Base-by-base conservation (phyloP, 2,329 filamentous ascomycete species). In the Aspergillus sclerotialis region DNA sequence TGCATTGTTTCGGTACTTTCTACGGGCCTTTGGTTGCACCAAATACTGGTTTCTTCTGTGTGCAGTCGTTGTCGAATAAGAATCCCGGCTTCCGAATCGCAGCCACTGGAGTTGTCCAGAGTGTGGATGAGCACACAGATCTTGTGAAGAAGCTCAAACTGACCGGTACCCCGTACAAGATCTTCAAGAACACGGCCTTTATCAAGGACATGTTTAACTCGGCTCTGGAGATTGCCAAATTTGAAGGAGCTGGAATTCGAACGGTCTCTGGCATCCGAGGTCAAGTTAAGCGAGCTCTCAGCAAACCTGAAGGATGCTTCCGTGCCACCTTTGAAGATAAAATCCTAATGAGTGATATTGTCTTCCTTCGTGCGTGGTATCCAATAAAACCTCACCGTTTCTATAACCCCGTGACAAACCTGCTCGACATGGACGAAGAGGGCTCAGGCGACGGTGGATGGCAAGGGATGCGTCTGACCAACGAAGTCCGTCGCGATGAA, bases 141-240 rank as follows among this genome's bases (percentile, higher is more conserved):
- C 96, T 98, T 46, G 92, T 98, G 62, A 98, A 98, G 76, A 98
- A 98, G 72, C 80, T 98, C 56, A 98, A 98, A 64, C 76, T 98
- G 31, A 95, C 88, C 0, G 92, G 92, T 40, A 74, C 78, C 30
- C 89, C 92, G 1, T 93, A 92, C 75, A 96, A 96, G 68, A 93
- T 96, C 63, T 96, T 93, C 78, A 94, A 94, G 66, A 98, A 98
- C 69, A 98, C 92, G 0, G 89, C 92, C 25, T 98, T 98, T 60
- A 88, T 98, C 67, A 93, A 92, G 63, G 87, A 94, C 66, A 98
- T 98, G 92, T 98, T 98, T 73, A 88, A 78, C 56, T 82, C 83
- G 1, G 75, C 87, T 0, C 79, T 98, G 27, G 92, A 98, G 60
- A 92, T 98, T 45, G 90, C 92, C 53, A 98, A 96, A 59, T 98